Evolutionary conservation across 2,329 filamentous ascomycete species (phyloP).

Genomic region (Eurotiales sp.): DNA sequence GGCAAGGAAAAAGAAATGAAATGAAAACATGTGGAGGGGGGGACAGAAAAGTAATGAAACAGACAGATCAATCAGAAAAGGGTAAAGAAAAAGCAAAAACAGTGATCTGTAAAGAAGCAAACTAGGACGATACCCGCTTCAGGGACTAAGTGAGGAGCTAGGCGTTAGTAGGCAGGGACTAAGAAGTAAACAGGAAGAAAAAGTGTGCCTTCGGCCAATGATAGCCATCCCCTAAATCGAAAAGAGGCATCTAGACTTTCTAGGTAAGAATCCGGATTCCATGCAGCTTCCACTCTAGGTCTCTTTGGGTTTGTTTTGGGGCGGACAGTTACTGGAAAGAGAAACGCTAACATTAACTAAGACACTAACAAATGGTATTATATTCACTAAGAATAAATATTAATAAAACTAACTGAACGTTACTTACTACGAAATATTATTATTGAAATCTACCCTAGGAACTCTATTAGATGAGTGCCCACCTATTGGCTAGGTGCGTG

Average conservation of each 20-base stretch:
- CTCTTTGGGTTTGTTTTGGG: constrained; percentile 2
- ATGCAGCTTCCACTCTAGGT: constrained; percentile 13
- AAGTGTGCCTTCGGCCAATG: neutral
- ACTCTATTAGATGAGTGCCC: too few species aligned
- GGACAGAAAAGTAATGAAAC: constrained; percentile 17
- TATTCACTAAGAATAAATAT: too few species aligned
- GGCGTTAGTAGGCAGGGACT: too few species aligned
- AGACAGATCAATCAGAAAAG: constrained; percentile 17
- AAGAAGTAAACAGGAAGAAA: neutral
- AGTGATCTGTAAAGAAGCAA: neutral
- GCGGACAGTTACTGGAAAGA: constrained; percentile 1
- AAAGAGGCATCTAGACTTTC: neutral
- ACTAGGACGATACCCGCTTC: too few species aligned
- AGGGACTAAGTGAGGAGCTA: neutral
- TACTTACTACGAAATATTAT: too few species aligned
- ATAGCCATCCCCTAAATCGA: neutral
- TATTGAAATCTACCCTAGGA: too few species aligned
- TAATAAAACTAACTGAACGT: too few species aligned
- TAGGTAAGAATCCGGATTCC: constrained; percentile 11
- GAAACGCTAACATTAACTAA: too few species aligned
- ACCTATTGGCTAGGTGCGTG: too few species aligned
- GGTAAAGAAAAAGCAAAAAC: constrained; percentile 16
- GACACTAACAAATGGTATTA: too few species aligned
- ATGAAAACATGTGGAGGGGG: constrained; percentile 12
- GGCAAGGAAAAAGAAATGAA: constrained; percentile 12